Percentiles rank a stretch among this genome's conserved stretches.
phyloP scores from a whole-genome alignment of 495 filamentous ascomycete genomes.

The Neurospora hispaniola region DNA sequence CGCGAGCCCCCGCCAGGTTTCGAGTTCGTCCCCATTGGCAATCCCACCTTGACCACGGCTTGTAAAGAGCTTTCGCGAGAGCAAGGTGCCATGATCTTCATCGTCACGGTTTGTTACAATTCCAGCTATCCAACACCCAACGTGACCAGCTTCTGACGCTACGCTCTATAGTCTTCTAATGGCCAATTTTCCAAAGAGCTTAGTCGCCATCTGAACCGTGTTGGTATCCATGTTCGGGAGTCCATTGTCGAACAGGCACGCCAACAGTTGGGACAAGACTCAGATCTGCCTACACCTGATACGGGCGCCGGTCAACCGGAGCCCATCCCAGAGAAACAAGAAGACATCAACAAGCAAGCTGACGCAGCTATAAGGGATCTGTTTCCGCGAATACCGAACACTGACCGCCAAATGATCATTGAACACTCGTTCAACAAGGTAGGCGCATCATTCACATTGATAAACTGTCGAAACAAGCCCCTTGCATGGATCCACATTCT shows the following conservation, averaged over 20 bases:
- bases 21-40: conserved; percentile 73
- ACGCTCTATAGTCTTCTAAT: conserved; percentile 3
- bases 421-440: conserved; percentile 79
- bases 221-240: conserved; percentile 65
- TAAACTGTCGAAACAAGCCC: conserved; percentile 1
- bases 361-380: conserved; percentile 65
- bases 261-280: conserved; percentile 14
- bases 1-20: conserved; percentile 59
- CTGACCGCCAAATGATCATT: conserved; percentile 67
- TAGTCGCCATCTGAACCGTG: conserved; percentile 52
- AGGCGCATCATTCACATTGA: conserved; percentile 6
- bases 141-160: conserved; percentile 3
- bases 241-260: conserved; percentile 40
- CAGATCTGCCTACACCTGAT: conserved; percentile 9
- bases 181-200: conserved; percentile 7
- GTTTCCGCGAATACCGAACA: conserved; percentile 76
- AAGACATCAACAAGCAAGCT: conserved; percentile 61
- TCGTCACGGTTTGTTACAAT: conserved; percentile 59
- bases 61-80: conserved; percentile 76
- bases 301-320: conserved; percentile 27
- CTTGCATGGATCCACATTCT: conserved; percentile 2
- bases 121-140: background rate
- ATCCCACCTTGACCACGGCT: conserved; percentile 57
- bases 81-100: conserved; percentile 55
- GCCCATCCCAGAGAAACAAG: conserved; percentile 46